Evolutionary conservation across 495 filamentous ascomycete species (phyloP).

Genomic region (Neurospora pannonica): DNA sequence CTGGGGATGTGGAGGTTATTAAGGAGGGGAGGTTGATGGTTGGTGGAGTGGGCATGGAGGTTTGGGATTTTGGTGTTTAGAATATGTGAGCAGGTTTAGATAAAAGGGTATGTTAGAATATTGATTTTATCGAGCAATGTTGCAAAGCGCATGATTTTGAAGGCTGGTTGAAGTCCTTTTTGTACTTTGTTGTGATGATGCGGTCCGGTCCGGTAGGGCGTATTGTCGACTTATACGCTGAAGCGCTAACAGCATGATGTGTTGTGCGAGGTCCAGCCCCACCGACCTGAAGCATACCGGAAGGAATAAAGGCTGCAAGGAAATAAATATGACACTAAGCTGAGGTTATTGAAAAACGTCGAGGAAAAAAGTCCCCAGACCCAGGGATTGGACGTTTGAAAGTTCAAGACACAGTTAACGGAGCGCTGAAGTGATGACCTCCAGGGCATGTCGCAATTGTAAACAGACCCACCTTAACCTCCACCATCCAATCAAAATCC

Average conservation of each 20-base stretch:
- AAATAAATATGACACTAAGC: too few species aligned
- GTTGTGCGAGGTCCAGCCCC: too few species aligned
- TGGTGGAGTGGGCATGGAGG: slow-evolving; percentile 16
- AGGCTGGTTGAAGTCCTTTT: not conserved
- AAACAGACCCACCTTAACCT: not conserved
- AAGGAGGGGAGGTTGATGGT: slow-evolving; percentile 16
- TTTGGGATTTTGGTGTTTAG: slow-evolving; percentile 9
- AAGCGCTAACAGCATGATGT: not conserved
- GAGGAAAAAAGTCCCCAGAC: too few species aligned
- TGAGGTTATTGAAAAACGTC: too few species aligned
- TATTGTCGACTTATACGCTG: not conserved
- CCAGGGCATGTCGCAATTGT: not conserved
- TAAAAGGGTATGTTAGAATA: not conserved
- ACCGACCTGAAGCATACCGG: too few species aligned
- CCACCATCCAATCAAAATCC: slow-evolving; percentile 12
- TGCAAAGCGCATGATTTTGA: not conserved
- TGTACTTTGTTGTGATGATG: not conserved
- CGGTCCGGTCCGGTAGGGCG: not conserved
- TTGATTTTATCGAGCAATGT: not conserved
- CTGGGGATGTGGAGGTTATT: slow-evolving; percentile 21
- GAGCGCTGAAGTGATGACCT: not conserved
- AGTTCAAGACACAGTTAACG: not conserved
- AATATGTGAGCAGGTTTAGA: not conserved
- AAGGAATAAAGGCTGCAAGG: too few species aligned
- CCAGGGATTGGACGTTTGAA: too few species aligned